Conservation (phyloP, 208 protist genomes). For the Wallacemonas rigidus region DNA sequence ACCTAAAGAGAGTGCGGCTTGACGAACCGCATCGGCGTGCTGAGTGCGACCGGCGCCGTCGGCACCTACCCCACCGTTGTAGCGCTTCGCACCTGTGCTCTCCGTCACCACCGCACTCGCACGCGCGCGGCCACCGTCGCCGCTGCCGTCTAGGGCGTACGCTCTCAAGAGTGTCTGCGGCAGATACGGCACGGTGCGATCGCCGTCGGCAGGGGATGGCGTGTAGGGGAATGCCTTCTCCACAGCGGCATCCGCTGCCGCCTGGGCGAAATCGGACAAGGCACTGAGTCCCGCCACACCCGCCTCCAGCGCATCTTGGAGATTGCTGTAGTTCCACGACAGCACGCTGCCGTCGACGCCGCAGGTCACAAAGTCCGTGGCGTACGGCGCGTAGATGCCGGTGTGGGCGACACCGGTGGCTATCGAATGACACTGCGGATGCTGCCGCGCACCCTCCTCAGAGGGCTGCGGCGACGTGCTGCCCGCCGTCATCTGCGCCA, state of each 20-base stretch:
- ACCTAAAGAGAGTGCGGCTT: constrained; percentile 20
- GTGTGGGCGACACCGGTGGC: constrained; percentile 34
- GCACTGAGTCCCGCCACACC: constrained; percentile 9
- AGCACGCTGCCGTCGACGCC: constrained; percentile 53
- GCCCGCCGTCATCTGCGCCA: constrained; percentile 7
- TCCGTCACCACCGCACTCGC: constrained; percentile 3
- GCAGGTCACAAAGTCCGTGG: constrained; percentile 56
- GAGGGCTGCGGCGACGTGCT: neutral
- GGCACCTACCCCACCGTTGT: neutral
- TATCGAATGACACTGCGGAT: constrained; percentile 30
- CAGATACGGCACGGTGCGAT: constrained; percentile 11
- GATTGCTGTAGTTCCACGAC: constrained; percentile 35
- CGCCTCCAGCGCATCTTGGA: constrained; percentile 6
- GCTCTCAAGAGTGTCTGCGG: constrained; percentile 12
- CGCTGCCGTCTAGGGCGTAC: constrained; percentile 13
- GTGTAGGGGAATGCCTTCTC: constrained; percentile 15
- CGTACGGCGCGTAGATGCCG: constrained; percentile 63
- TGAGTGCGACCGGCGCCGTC: constrained; percentile 15
- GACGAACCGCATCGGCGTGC: constrained; percentile 21
- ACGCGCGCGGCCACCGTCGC: neutral
- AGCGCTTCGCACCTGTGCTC: constrained; percentile 1
- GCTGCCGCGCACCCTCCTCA: neutral
- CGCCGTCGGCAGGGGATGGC: neutral
- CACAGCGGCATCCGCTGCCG: constrained; percentile 20
- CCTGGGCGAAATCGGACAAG: constrained; percentile 21